Conservation (phyloP, 805 yeast genomes). For the Ogataea trehalophila region DNA sequence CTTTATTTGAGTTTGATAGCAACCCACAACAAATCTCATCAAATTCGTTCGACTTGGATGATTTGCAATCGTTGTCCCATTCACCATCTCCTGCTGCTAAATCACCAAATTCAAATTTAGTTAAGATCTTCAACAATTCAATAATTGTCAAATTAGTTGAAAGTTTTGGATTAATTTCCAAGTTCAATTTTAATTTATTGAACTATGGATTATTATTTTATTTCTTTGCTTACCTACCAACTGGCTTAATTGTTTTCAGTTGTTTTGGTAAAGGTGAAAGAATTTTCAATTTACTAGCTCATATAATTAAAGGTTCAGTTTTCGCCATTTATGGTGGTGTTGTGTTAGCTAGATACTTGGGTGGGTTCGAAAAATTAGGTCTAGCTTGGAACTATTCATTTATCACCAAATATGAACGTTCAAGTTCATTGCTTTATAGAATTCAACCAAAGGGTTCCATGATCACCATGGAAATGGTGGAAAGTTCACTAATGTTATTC, state of each 20-base stretch:
- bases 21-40: slow-evolving; percentile 5
- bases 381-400: slow-evolving; percentile 80
- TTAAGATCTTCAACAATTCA: slow-evolving; percentile 31
- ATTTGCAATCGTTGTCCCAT: background rate
- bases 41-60: slow-evolving; percentile 15
- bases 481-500: slow-evolving; percentile 72
- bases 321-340: slow-evolving; percentile 72
- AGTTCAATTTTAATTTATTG: slow-evolving; percentile 42
- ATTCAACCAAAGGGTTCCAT: slow-evolving; percentile 37
- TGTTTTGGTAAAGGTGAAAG: slow-evolving; percentile 61
- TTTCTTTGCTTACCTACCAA: slow-evolving; percentile 49
- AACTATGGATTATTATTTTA: slow-evolving; percentile 64
- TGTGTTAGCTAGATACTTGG: slow-evolving; percentile 83
- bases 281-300: slow-evolving; percentile 85
- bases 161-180: slow-evolving; percentile 27
- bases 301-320: slow-evolving; percentile 93
- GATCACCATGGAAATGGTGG: slow-evolving; percentile 81
- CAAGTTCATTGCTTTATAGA: slow-evolving; percentile 29
- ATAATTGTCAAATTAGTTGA: slow-evolving; percentile 12
- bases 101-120: slow-evolving; percentile 12
- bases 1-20: slow-evolving; percentile 30
- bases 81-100: slow-evolving; percentile 4
- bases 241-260: slow-evolving; percentile 61
- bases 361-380: slow-evolving; percentile 69
- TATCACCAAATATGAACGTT: slow-evolving; percentile 22